Evolutionary conservation across 2,329 filamentous ascomycete genomes (phyloP).

Genomic region (Lecanicillium sp.): DNA sequence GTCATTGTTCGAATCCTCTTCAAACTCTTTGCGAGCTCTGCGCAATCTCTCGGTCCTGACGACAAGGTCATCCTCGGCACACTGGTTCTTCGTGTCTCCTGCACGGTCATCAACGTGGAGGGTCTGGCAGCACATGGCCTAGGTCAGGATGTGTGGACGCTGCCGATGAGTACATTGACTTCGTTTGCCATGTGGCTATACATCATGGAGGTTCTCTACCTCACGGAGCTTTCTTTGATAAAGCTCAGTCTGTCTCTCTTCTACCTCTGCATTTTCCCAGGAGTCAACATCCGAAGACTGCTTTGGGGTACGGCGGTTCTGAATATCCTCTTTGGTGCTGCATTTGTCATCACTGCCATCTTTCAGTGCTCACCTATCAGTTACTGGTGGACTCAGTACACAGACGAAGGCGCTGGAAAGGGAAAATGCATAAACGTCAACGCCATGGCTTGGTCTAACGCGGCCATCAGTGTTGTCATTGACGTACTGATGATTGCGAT

Average conservation of each 20-base stretch:
- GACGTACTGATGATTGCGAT: constrained; percentile 46
- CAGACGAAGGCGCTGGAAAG: constrained; percentile 22
- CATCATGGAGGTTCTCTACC: constrained; percentile 36
- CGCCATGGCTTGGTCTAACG: constrained; percentile 41
- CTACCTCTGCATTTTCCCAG: constrained; percentile 47
- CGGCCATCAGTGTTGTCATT: constrained; percentile 42
- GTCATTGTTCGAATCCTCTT: constrained; percentile 32
- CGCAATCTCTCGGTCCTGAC: constrained; percentile 27
- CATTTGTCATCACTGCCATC: constrained; percentile 33
- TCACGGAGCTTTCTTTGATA: constrained; percentile 34
- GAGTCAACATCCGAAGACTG: constrained; percentile 25
- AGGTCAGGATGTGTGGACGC: constrained; percentile 43
- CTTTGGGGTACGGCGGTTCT: constrained; percentile 35
- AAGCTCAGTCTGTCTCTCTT: constrained; percentile 47
- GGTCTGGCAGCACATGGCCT: constrained; percentile 32
- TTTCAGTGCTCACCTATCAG: constrained; percentile 45
- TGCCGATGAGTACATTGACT: constrained; percentile 32
- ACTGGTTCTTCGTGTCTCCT: constrained; percentile 19
- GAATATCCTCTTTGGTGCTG: constrained; percentile 28
- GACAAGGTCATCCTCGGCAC: constrained; percentile 27
- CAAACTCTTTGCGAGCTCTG: constrained; percentile 24
- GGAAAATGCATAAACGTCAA: constrained; percentile 44
- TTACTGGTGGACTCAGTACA: constrained; percentile 47
- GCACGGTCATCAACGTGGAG: constrained; percentile 22
- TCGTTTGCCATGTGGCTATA: constrained; percentile 36